Base-by-base conservation (phyloP, 176 grass and related monocot species). In the Avena sativa region DNA sequence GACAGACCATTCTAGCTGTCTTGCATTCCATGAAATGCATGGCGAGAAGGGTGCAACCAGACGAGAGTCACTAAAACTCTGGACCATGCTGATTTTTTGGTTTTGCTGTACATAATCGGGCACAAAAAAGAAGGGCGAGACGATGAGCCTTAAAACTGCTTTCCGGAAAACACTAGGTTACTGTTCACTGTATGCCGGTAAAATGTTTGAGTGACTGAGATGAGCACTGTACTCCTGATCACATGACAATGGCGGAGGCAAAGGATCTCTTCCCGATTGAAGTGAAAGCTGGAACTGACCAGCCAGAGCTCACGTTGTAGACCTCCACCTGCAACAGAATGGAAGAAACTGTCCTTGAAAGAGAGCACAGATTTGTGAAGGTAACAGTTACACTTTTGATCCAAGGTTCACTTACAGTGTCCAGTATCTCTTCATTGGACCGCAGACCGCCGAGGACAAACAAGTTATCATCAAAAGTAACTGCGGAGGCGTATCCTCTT, bases 181-280 rank as follows among this genome's bases (percentile, higher is more conserved):
- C 20, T 61, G 71, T 65, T 73, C 30, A 16, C 72, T 20, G 17
- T 60, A 78, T 49, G 67, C 65, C 28, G 7, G 72, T 25, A 20
- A 64, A 61, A 21, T 73, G 55, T 56, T 56, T 79, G 65, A 64
- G 76, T 64, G 70, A 46, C 57, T 63, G 43, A 78, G 55, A 59
- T 76, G 52, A 86, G 32, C 20, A 55, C 79, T 86, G 23, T 70
- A n/a, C 60, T 82, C 36, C 36, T 60, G 46, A 61, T 17, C 65
- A 84, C 12, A 95, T 55, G 59, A 87, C 84, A 79, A 88, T 71
- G 7, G 96, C 92, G 48, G 93, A 94, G 2, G 92, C 65, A 34
- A 95, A 98, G 76, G 86, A 92, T 70, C 93, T 93, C 87, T 91
- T 92, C 88, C 92, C 92, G 64, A 98, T 79, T 63, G 93, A 84